Evolutionary conservation across 164 flowering plant genomes (phyloP), one percentile per base, ranked within the genome.

Genomic region (Magnolia kwangsiensis): DNA sequence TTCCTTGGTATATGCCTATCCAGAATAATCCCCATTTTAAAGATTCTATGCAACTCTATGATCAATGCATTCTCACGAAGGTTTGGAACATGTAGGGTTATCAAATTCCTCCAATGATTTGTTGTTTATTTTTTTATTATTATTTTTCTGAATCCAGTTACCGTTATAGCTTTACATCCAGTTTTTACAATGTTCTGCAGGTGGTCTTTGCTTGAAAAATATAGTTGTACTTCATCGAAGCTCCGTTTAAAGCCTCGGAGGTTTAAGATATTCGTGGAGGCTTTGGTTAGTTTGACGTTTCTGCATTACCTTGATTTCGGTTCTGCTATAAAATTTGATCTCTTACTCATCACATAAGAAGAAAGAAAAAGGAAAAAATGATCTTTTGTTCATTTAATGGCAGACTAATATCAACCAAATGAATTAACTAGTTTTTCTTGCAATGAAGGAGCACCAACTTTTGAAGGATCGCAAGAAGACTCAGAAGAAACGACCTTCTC

Each of bases 181-280:
- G 49, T 29, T 37, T 64, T 64, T 64, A 21, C 24, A 19, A 20
- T 70, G 71, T 65, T 71, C 68, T 79, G 63, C 81, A 96, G 99
- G 99, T 96, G 98, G 98, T 93, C 99, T 70, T 86, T 96, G 73
- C 85, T 96, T 83, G 99, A 96, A 83, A 94, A 96, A 80, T 88
- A 92, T 77, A 96, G 98, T 87, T 94, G 97, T 84, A 93, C 72
- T 29, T 94, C 99, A 63, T 92, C 99, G 79, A 94, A 91, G 79
- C 97, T 94, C 83, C 98, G 93, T 84, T 78, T 93, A 83, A 96
- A 96, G 84, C 99, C 99, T 18, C 86, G 99, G 58, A 87, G 98
- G 83, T 94, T 90, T 78, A 96, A 96, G 85, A 82, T 90, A 69
- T 91, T 96, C 79, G 74, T 93, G 50, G 98, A 93, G 79, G 90